Evolutionary conservation across 2,329 filamentous ascomycete species (phyloP), one percentile per base, ranked within the genome.

Genomic region (Ustilaginoidea virens): DNA sequence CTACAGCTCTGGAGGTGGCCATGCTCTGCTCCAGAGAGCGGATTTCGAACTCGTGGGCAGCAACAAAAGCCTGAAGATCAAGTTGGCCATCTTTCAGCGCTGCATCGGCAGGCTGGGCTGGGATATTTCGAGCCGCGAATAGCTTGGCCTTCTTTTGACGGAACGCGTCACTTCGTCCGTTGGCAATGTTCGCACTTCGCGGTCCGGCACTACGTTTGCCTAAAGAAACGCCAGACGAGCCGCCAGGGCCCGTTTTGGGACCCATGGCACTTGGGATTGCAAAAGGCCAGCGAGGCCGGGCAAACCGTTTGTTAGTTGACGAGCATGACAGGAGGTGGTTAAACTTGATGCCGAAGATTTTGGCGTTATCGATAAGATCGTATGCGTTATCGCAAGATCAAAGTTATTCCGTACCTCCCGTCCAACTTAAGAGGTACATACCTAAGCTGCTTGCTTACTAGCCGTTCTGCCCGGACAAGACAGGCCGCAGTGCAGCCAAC

Each of bases 1-100:
- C 56, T 22, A 60, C 56, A 5, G 56, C 55, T 49, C 80, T 86
- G 26, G 81, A 78, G 20, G 69, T 73, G 31, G 68, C 65, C 67
- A 96, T 90, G 35, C 80, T 82, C 44, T 76, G 65, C 48, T 93
- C 80, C 26, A 96, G 60, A 2, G 86, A 78, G 33, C 70, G 71
- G 42, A 98, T 92, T 58, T 96, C 87, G 44, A 81, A 92, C 46
- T 92, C 77, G 35, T 86, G 79, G 8, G 83, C 76, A 40, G 74
- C 74, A 40, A 96, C 66, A 44, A 96, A 98, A 17, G 77, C 71
- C 40, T 80, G 73, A 29, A 94, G 67, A 47, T 94, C 78, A 34
- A 98, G 66, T 47, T 92, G 77, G 47, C 87, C 90, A 53, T 79
- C 73, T 28, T 63, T 61, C 15, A 69, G 52, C 5, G 63, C 65